Base-by-base conservation (phyloP, 371 early-diverging fungal genomes). In the Capniomyces stellatus region DNA sequence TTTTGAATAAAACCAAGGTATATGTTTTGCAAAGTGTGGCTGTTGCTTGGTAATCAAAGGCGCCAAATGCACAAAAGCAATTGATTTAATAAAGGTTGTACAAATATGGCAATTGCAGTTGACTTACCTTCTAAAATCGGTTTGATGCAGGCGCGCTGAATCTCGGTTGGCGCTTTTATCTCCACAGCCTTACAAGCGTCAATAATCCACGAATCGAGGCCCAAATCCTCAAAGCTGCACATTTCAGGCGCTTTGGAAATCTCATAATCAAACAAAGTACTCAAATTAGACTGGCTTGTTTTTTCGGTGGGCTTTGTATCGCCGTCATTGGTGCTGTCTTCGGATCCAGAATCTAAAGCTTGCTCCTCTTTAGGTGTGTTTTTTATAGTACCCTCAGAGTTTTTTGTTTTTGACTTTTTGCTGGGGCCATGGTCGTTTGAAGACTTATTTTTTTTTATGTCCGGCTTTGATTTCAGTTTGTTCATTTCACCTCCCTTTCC, bases 111-210 rank as follows among this genome's bases (percentile, higher is more conserved):
- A 35, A 15, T n/a, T 10, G 24, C 8, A 28, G 15, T 3, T 39
- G 29, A 48, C 28, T n/a, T 52, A 52, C 53, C 67, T 28, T n/a
- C 13, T 23, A 92, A 64, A 27, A 87, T 75, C 44, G 79, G 70
- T 1, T 79, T 82, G 49, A 94, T 83, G 55, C 89, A 88, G 15
- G 81, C 83, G 25, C 74, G 68, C 64, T 99, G 99, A 61, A 99
- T 96, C 65, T 89, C 98, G 8, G 94, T 93, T 6, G 99, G 98
- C 46, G 71, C 60, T 15, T 64, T 67, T 56, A 95, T 92, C 50
- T 88, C 74, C 75, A 97, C 78, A 0, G 78, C 69, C 28, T 74
- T 70, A 18, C 91, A 69, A 0, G 89, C 74, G 31, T 84, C 79
- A 25, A 75, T 67, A 1, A 97, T 74, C 94, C 93, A 93, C 2